Evolutionary conservation across 768 basidiomycete species (phyloP).

Genomic region (Macrocybe gigantea): DNA sequence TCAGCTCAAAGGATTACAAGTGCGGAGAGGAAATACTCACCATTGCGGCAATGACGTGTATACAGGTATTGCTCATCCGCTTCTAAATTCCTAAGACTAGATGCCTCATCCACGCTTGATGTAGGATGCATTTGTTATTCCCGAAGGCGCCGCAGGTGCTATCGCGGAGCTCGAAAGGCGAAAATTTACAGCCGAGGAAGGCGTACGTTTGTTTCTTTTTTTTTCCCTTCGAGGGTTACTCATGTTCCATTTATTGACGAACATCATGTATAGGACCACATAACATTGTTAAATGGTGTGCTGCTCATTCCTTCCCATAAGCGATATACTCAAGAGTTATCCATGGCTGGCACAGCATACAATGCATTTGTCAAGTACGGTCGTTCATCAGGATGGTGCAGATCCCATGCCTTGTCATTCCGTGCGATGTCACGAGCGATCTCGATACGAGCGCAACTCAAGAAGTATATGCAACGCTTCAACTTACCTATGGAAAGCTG

Average conservation of each 20-base stretch:
- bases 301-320: neutral
- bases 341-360: slow-evolving; percentile 51
- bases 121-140: slow-evolving; percentile 87
- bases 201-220: slow-evolving; percentile 43
- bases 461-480: slow-evolving; percentile 93
- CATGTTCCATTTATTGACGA: slow-evolving; percentile 1
- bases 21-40: slow-evolving; percentile 96
- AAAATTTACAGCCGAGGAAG: slow-evolving; percentile 98
- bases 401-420: slow-evolving; percentile 87
- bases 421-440: slow-evolving; percentile 91
- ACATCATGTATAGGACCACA: slow-evolving; percentile 66
- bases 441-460: slow-evolving; percentile 91
- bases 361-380: slow-evolving; percentile 88
- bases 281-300: slow-evolving; percentile 88
- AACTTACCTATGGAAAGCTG: slow-evolving; percentile 79
- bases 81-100: neutral
- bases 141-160: slow-evolving; percentile 80
- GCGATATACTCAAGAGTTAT: neutral
- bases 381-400: slow-evolving; percentile 88
- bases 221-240: slow-evolving; percentile 1
- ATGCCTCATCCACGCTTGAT: neutral
- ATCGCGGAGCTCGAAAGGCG: slow-evolving; percentile 87
- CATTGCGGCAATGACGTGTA: slow-evolving; percentile 91
- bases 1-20: slow-evolving; percentile 75
- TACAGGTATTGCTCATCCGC: slow-evolving; percentile 52